Base-by-base conservation (phyloP, 1,139 yeast genomes). In the Saccharomycopsis phalli region DNA sequence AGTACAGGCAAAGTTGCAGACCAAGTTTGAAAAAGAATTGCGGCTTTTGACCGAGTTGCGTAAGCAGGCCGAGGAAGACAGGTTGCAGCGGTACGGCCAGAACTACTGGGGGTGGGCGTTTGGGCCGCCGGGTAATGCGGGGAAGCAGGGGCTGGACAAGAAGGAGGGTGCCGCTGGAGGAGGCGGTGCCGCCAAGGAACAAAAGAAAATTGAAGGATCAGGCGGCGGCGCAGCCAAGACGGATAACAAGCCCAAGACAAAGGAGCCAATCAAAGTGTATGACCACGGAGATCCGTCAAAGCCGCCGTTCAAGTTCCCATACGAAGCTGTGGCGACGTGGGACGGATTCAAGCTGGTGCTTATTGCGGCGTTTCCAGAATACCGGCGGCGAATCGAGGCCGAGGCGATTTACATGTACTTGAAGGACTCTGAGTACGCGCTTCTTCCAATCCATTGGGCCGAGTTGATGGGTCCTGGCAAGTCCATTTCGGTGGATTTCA, bases 41-140 rank as follows among this genome's bases (percentile, higher is more conserved):
- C 29, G 26, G 17, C 21, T 38, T 17, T 32, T 44, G 2, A 22
- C 40, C 3, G 38, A 41, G n/a, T 19, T 44, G 10, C 30, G 47
- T 23, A 38, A 41, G 29, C 40, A 38, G 17, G 47, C 36, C 7
- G 43, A 44, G 26, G 47, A 41, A 26, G 47, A 44, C 13, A 27
- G 42, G 23, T 36, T 41, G 16, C 42, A 44, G 25, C 38, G 45
- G 14, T 44, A 44, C 34, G 47, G 45, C 28, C 38, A 38, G 18
- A 42, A 42, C 25, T 44, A 35, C 27, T 44, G 47, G 47, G 47
- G 47, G 5, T 40, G 47, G 46, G 43, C 42, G 13, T 35, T 31
- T 26, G 14, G 19, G 19, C 20, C 28, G 21, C n/a, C n/a, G n/a
- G n/a, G n/a, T n/a, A n/a, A n/a, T n/a, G 36, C 22, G 4, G 14